Base-by-base conservation (phyloP, 768 basidiomycete genomes). In the Hericium erinaceus region DNA sequence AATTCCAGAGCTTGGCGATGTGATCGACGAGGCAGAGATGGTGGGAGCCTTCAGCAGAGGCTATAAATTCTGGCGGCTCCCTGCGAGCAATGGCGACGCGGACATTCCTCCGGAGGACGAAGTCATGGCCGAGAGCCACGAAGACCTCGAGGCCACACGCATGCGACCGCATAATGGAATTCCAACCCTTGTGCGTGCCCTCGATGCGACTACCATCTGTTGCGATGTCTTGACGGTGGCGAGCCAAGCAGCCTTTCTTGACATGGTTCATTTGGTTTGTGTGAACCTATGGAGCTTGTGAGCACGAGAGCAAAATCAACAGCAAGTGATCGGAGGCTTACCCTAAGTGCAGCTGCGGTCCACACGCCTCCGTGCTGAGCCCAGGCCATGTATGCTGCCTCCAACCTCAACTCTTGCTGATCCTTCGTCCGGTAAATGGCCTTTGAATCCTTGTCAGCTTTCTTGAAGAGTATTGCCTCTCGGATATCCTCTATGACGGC, bases 141-240 rank as follows among this genome's bases (percentile, higher is more conserved):
- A 71, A 54, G 13, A 63, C 55, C 3, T 51, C 59, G 0, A 72
- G 41, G 1, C 70, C 65, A 28, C 67, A 66, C 0, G 70, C 61
- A 15, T 61, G 52, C 1, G 62, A 51, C 0, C 61, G 50, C 52
- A 63, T 60, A 0, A 71, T 28, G 1, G 53, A 28, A 39, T 70
- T 70, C 69, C 67, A 70, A 0, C 59, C 65, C 41, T 70, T 70
- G 54, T 70, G 69, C 1, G 57, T 63, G 0, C 65, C 67, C 26
- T 72, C 65, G 9, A 72, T 70, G 1, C 60, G 61, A 15, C 68
- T 70, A 0, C 70, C 65, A 48, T 72, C 65, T 0, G 66, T 57
- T 0, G 37, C 39, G 3, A 70, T 58, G 41, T 67, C 70, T 18
- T 65, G 48, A 0, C 58, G 56, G 1, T 51, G n/a, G 1, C 66